phyloP scores from a whole-genome alignment of 192 early-diverging fungal species.

The Phlyctochytrium bullatum region DNA sequence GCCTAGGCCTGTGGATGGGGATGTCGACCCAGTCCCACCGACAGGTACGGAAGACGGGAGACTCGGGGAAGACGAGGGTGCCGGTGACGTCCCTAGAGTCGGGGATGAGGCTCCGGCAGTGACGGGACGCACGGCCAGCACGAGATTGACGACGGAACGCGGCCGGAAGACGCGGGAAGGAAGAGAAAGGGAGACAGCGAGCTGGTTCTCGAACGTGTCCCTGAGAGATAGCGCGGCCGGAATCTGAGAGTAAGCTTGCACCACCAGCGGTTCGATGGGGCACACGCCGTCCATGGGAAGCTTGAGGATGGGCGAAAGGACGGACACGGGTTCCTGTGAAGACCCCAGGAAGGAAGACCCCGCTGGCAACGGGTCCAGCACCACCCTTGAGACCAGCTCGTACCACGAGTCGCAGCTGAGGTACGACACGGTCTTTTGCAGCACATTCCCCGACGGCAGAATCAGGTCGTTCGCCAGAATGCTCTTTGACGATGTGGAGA shows the following conservation, averaged over 20 bases:
- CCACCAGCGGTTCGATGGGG: neutral
- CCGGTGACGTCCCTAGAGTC: neutral
- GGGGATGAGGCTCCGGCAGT: neutral
- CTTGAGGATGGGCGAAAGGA: neutral
- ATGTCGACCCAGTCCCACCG: neutral
- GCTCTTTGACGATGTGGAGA: neutral
- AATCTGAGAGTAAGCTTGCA: neutral
- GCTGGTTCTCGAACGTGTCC: neutral
- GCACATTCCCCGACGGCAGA: neutral
- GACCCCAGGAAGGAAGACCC: neutral
- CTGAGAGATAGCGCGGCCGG: neutral
- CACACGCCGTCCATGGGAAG: neutral
- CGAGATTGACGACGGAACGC: neutral
- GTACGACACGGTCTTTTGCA: neutral
- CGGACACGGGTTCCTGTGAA: neutral
- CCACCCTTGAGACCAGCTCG: neutral
- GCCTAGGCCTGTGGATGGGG: neutral
- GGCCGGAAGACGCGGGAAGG: too few relatives aligned
- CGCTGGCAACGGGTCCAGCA: neutral
- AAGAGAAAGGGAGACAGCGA: neutral
- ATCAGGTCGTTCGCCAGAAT: neutral
- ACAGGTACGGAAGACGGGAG: neutral
- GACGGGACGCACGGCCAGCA: neutral
- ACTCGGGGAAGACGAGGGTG: neutral
- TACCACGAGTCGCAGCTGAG: neutral